Conservation (phyloP, 129 eudicot species). For the Apium graveolens region DNA sequence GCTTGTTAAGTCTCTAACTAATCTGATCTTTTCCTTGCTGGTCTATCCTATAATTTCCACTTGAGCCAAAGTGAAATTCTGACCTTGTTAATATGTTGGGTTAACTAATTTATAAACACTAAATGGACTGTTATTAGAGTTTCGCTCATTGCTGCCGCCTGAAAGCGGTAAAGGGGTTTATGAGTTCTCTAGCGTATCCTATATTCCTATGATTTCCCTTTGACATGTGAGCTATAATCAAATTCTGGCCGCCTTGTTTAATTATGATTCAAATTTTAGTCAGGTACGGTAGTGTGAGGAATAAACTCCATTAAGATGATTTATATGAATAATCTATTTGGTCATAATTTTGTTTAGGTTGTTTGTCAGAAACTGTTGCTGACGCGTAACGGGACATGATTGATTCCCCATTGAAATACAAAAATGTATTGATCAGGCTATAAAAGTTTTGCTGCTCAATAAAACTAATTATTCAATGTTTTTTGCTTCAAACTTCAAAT, state of each 20-base stretch:
- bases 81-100: not conserved
- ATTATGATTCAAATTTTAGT: not conserved
- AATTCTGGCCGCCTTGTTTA: not conserved
- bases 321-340: not conserved
- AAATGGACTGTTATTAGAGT: not conserved
- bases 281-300: not conserved
- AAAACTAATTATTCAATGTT: not conserved
- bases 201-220: conserved; percentile 8
- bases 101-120: too few species aligned
- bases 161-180: not conserved
- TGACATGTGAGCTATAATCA: not conserved
- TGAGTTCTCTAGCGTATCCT: not conserved
- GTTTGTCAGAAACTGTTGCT: not conserved
- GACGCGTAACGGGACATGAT: not conserved
- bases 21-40: not conserved
- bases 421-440: not conserved
- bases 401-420: not conserved
- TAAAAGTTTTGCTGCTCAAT: not conserved
- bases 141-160: not conserved
- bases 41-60: not conserved
- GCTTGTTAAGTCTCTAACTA: not conserved
- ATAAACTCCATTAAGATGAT: not conserved
- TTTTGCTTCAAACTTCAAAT: not conserved
- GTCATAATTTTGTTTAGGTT: not conserved
- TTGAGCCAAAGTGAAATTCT: not conserved